Base-by-base conservation (phyloP, 2,329 filamentous ascomycete genomes). In the Colletotrichum noveboracense region DNA sequence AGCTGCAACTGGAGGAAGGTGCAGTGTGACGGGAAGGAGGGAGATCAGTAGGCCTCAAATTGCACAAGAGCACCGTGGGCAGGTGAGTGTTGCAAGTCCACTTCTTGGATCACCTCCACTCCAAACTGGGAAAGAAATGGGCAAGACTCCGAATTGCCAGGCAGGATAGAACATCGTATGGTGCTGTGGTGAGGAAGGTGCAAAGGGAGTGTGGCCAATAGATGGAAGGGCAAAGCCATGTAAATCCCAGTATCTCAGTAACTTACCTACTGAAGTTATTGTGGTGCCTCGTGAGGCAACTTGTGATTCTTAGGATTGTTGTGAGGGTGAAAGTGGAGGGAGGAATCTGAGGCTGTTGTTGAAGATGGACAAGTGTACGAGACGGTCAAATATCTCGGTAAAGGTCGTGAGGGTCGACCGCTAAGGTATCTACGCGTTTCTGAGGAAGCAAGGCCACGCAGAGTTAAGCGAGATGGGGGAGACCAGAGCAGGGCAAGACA, bases 1-100 rank as follows among this genome's bases (percentile, higher is more conserved):
- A 75, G 74, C 21, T 26, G 60, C 66, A 66, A 65, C 30, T 70
- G 65, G n/a, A 36, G 34, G 64, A 58, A 75, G 66, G 52, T 34
- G 70, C 58, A 60, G 71, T 76, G 74, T 62, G 18, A 76, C 71
- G 34, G 62, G 56, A 61, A 43, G 61, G 71, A 76, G 58, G 61
- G 48, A 75, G 48, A 26, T 12, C 64, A 56, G 36, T n/a, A 62
- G 34, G 32, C n/a, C 30, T 34, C 30, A 48, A 34, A 56, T 73
- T 28, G 34, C 58, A 73, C 70, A 60, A 36, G 55, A 62, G 9
- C 24, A n/a, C 38, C 9, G 38, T 52, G 9, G 13, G 43, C 43
- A 21, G n/a, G n/a, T 32, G 18, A 21, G 28, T 48, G 21, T 26
- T 64, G 32, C 58, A 16, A 48, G 38, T 48, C 38, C 38, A 48